These are phyloP conservation scores for Decorospora gaudefroyi DNA, from an alignment of 2,329 filamentous ascomycete species.

Conservation along the genomic window DNA sequence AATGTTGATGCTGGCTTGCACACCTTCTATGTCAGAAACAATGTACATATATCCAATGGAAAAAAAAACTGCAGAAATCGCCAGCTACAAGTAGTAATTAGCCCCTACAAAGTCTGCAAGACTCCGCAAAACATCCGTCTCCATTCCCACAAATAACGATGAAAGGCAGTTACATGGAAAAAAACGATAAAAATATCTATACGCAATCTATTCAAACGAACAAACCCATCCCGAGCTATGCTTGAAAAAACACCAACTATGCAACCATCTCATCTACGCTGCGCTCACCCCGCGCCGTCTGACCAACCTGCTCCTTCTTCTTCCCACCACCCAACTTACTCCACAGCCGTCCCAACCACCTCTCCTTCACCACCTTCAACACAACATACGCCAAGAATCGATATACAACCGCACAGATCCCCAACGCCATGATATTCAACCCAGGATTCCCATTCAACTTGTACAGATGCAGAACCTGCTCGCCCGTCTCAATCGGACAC, in stretches of 20 bases:
- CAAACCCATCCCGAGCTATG: too few species aligned
- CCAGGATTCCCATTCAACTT: conserved; percentile 65
- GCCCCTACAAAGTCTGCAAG: too few species aligned
- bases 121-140: too few species aligned
- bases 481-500: conserved; percentile 68
- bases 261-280: background rate
- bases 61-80: too few species aligned
- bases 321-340: conserved; percentile 26
- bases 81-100: too few species aligned
- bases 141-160: too few species aligned
- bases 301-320: conserved; percentile 10
- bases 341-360: conserved; percentile 53
- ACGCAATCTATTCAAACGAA: too few species aligned
- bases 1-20: too few species aligned
- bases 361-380: conserved; percentile 59
- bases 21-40: background rate
- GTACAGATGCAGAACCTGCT: conserved; percentile 70
- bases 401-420: conserved; percentile 67
- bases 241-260: too few species aligned
- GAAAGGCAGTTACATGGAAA: too few species aligned
- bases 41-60: too few species aligned
- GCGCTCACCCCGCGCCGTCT: background rate
- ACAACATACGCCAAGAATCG: conserved; percentile 65
- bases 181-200: too few species aligned
- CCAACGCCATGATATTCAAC: conserved; percentile 66